Base-by-base conservation (phyloP, 768 basidiomycete species). In the Sutorius australiensis region DNA sequence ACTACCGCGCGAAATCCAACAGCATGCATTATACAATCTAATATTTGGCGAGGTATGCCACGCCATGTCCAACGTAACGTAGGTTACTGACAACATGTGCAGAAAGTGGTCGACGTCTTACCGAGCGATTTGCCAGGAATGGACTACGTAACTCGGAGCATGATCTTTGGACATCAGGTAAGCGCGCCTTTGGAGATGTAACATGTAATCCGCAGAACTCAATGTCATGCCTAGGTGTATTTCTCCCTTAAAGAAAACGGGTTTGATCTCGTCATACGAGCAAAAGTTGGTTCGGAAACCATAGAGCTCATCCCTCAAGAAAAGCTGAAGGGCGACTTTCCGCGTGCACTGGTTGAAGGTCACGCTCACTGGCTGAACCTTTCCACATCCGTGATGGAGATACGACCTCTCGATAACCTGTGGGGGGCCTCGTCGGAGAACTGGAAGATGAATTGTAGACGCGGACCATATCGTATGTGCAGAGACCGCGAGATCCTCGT, bases 71-170 rank as follows among this genome's bases (percentile, higher is more conserved):
- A 5, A 16, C 27, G 10, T 10, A 4, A 19, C 10, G 3, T 12
- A 14, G 7, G 10, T 24, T 1, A 41, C n/a, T 57, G 40, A 68
- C n/a, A 0, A 7, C n/a, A n/a, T 28, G 1, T 24, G 31, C 16
- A 68, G 67, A 46, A 54, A 49, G 43, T 63, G 13, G 48, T 65
- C 0, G 59, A 61, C 5, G 53, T 67, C 10, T 37, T 60, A 40
- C 68, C 69, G 4, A 41, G 50, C 0, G 69, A 65, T 48, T 46
- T 62, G n/a, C 40, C 54, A n/a, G 66, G 62, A 2, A 64, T 70
- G 62, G 62, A 66, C 27, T 70, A 63, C 32, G 51, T 61, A 2
- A 67, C 63, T 1, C 51, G 60, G 7, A 55, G 55, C n/a, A 32
- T 28, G 14, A 44, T 69, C 4, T 56, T 38, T 5, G 53, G 34